Conservation (phyloP, 1,284 basidiomycete genomes). For the Vanrija humicola region DNA sequence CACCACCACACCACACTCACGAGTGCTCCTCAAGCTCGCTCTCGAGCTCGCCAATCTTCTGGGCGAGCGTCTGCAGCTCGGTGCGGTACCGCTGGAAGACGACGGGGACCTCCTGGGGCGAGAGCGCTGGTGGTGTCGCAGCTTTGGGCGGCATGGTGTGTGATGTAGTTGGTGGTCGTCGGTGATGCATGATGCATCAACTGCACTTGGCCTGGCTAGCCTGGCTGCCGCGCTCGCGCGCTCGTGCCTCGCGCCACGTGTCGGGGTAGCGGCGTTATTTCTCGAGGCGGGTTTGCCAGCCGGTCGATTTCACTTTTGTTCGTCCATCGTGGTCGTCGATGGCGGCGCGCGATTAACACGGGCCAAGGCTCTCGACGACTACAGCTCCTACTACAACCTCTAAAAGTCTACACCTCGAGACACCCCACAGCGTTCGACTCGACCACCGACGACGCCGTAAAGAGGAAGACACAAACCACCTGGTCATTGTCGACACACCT, state of each 20-base stretch:
- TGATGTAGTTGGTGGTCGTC: not conserved
- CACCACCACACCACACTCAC: conserved; percentile 36
- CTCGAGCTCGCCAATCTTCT: conserved; percentile 90
- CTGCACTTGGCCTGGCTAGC: too few species aligned
- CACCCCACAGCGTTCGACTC: too few species aligned
- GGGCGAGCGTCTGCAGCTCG: conserved; percentile 77
- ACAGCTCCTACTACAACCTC: too few species aligned
- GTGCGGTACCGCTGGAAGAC: conserved; percentile 61
- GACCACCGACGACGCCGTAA: too few species aligned
- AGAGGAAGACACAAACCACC: too few species aligned
- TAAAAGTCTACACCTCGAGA: too few species aligned
- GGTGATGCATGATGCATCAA: too few species aligned
- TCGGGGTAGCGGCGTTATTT: not conserved
- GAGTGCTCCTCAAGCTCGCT: conserved; percentile 85
- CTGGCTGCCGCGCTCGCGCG: too few species aligned
- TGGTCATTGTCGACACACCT: too few species aligned
- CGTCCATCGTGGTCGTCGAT: not conserved
- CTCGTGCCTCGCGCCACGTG: too few species aligned
- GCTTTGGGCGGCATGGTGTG: conserved; percentile 36
- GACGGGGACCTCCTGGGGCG: conserved; percentile 37
- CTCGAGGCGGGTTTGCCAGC: not conserved
- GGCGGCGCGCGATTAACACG: too few species aligned
- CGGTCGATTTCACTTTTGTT: conserved; percentile 2
- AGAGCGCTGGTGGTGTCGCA: conserved; percentile 21
- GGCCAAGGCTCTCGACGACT: too few species aligned